phyloP scores from a whole-genome alignment of 495 filamentous ascomycete genomes.

The Pyrenula massariospora region DNA sequence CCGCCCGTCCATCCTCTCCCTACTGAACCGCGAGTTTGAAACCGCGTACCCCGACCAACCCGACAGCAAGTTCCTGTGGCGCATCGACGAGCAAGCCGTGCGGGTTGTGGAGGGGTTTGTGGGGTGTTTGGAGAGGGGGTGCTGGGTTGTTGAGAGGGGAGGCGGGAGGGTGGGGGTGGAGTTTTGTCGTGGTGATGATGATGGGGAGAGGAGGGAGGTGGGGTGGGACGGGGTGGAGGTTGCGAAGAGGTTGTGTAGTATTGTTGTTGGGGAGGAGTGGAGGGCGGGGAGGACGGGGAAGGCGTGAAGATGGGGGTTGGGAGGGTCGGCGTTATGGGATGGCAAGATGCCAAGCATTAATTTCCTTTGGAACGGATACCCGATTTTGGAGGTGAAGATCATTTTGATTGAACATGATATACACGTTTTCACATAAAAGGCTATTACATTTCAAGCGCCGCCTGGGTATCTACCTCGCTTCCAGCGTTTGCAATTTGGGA shows the following conservation, averaged over 20 bases:
- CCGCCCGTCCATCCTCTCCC: constrained; percentile 24
- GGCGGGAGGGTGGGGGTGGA: neutral
- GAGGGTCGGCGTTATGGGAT: no score
- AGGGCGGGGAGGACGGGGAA: constrained; percentile 23
- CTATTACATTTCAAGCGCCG: no score
- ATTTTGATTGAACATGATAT: no score
- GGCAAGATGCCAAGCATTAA: no score
- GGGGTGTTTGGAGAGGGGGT: constrained; percentile 25
- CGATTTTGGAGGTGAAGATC: no score
- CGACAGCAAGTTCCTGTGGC: constrained; percentile 22
- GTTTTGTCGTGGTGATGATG: neutral
- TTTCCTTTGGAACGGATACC: no score
- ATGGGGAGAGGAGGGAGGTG: constrained; percentile 16
- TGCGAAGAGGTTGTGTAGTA: constrained; percentile 31
- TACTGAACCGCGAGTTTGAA: constrained; percentile 29
- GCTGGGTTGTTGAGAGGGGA: constrained; percentile 19
- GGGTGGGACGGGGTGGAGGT: constrained; percentile 36
- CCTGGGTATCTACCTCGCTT: no score
- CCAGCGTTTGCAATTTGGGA: no score
- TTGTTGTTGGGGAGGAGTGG: constrained; percentile 36
- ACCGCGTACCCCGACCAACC: constrained; percentile 35
- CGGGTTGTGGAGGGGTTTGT: constrained; percentile 33
- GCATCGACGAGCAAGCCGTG: constrained; percentile 32
- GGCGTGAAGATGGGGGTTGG: constrained; percentile 3
- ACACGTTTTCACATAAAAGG: no score